phyloP scores from a whole-genome alignment of 805 yeast species.

The Wickerhamiella musiphila region DNA sequence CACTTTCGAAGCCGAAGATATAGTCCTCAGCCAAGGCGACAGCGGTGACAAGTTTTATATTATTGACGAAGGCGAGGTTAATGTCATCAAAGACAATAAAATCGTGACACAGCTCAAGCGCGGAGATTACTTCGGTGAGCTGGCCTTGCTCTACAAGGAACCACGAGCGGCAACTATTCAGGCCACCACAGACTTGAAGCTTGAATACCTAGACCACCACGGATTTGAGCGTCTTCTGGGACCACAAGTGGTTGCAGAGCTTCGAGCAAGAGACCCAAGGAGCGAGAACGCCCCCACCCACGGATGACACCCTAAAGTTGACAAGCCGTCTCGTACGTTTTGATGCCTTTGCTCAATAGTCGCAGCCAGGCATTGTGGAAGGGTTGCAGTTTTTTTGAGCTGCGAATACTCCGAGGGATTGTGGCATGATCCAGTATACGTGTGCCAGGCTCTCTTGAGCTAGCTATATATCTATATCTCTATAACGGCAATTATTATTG shows the following conservation, averaged over 20 bases:
- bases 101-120: constrained; percentile 41
- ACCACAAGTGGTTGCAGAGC: constrained; percentile 68
- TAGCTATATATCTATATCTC: too few species aligned
- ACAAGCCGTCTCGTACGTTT: too few species aligned
- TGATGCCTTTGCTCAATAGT: too few species aligned
- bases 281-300: too few species aligned
- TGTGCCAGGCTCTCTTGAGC: too few species aligned
- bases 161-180: constrained; percentile 91
- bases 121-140: constrained; percentile 94
- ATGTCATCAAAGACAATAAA: constrained; percentile 42
- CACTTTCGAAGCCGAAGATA: constrained; percentile 48
- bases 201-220: constrained; percentile 79
- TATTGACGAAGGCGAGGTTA: constrained; percentile 69
- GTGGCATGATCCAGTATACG: too few species aligned
- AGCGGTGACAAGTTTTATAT: constrained; percentile 58
- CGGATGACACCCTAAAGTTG: too few species aligned
- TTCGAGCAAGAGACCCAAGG: constrained; percentile 67
- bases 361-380: too few species aligned
- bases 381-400: too few species aligned
- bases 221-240: constrained; percentile 92
- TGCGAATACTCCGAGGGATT: too few species aligned
- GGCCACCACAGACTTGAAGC: constrained; percentile 58
- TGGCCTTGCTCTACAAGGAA: constrained; percentile 75
- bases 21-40: constrained; percentile 76
- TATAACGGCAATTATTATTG: too few species aligned